phyloP scores from a whole-genome alignment of 495 filamentous ascomycete species.

The Terfezia claveryi region DNA sequence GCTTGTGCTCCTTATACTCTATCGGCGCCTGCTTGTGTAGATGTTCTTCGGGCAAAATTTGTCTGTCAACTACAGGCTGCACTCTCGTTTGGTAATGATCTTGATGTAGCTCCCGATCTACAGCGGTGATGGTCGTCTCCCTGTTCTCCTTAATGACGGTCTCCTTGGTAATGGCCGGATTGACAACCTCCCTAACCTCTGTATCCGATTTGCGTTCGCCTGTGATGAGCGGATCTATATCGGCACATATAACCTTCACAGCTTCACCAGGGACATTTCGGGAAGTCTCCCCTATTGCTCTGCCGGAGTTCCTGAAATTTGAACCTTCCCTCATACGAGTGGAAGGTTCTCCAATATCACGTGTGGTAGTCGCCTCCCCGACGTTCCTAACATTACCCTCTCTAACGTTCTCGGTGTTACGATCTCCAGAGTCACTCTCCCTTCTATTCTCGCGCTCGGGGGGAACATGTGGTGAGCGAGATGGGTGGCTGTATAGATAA shows the following conservation, averaged over 20 bases:
- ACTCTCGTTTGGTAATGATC: slow-evolving; percentile 35
- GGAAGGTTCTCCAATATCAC: too few relatives aligned
- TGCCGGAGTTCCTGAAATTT: neutral
- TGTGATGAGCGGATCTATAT: neutral
- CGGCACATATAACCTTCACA: neutral
- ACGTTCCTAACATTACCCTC: neutral
- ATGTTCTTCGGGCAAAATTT: slow-evolving; percentile 29
- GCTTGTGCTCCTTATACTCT: slow-evolving; percentile 29
- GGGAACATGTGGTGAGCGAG: neutral
- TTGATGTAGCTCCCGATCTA: slow-evolving; percentile 41
- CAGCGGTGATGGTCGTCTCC: slow-evolving; percentile 32
- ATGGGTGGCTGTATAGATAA: neutral
- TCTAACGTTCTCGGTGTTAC: neutral
- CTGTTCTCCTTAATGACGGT: slow-evolving; percentile 27
- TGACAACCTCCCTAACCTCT: slow-evolving; percentile 25
- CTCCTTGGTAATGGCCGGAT: slow-evolving; percentile 37
- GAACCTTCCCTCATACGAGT: too few relatives aligned
- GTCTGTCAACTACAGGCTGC: slow-evolving; percentile 28
- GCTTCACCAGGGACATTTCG: neutral
- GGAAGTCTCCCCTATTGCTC: neutral
- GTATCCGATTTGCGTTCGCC: slow-evolving; percentile 3
- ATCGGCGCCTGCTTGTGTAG: slow-evolving; percentile 27
- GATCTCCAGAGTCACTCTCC: neutral
- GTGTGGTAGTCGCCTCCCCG: neutral
- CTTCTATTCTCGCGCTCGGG: neutral